Conservation (phyloP, 441 rosid species). For the Metrosideros polymorpha region DNA sequence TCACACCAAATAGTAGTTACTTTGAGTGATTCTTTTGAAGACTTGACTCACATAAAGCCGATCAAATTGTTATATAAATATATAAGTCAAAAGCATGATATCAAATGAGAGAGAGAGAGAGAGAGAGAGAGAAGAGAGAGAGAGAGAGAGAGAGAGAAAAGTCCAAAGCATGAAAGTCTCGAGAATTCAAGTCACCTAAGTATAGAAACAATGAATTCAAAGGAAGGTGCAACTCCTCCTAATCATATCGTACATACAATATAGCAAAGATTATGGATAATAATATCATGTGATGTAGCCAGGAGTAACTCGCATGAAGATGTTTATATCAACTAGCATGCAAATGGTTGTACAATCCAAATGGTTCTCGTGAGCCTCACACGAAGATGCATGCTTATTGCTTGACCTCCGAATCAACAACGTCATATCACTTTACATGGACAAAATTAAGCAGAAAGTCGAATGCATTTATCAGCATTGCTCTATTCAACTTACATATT, state of each 20-base stretch:
- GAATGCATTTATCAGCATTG: not conserved
- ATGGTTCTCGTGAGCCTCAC: not conserved
- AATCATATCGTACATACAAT: not conserved
- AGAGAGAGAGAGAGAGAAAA: no score
- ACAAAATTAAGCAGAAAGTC: not conserved
- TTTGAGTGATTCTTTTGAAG: not conserved
- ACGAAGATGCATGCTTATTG: not conserved
- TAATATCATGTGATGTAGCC: not conserved
- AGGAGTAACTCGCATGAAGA: no score
- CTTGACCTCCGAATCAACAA: not conserved
- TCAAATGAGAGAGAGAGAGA: no score
- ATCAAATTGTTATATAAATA: not conserved
- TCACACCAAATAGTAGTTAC: not conserved
- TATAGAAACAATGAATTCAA: not conserved
- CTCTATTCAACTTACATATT: not conserved
- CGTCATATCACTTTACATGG: not conserved
- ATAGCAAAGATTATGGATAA: not conserved
- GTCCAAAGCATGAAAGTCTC: not conserved
- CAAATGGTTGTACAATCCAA: no score
- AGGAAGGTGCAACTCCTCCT: not conserved
- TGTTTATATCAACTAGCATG: no score
- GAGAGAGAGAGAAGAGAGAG: not conserved
- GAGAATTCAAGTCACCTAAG: not conserved
- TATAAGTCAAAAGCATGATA: no score
- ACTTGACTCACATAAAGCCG: not conserved